These are phyloP conservation scores for Geum urbanum DNA, from an alignment of 306 rosid genomes.

Conservation along the genomic window DNA sequence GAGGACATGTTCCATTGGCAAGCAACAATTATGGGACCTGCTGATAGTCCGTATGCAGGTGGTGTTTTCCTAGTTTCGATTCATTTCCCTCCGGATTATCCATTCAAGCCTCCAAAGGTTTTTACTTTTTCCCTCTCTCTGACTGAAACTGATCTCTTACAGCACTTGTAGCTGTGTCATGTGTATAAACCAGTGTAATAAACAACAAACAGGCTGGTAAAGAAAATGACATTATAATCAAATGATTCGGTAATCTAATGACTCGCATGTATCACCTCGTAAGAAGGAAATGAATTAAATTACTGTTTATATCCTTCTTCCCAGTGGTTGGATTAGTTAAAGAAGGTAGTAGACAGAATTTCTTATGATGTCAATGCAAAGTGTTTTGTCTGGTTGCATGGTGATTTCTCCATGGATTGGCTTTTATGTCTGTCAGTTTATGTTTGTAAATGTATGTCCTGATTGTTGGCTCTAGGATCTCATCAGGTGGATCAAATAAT, in stretches of 20 bases:
- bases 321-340: no score
- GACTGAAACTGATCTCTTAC: background rate
- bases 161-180: no score
- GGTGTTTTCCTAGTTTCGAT: slow-evolving; percentile 81
- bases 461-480: background rate
- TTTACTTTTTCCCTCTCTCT: background rate
- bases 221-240: background rate
- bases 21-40: slow-evolving; percentile 86
- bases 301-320: no score
- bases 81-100: slow-evolving; percentile 84
- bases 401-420: background rate
- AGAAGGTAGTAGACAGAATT: no score
- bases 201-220: no score
- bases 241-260: background rate
- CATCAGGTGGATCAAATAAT: background rate
- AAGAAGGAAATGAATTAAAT: background rate
- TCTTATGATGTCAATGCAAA: background rate
- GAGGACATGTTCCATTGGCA: slow-evolving; percentile 99
- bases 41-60: slow-evolving; percentile 79
- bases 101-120: slow-evolving; percentile 95
- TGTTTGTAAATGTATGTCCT: background rate
- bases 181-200: no score
- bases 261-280: background rate
- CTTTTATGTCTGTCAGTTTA: background rate
- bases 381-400: background rate